These are phyloP conservation scores for Hyphopichia burtonii DNA, from an alignment of 1,139 yeast species.

Conservation along the genomic window DNA sequence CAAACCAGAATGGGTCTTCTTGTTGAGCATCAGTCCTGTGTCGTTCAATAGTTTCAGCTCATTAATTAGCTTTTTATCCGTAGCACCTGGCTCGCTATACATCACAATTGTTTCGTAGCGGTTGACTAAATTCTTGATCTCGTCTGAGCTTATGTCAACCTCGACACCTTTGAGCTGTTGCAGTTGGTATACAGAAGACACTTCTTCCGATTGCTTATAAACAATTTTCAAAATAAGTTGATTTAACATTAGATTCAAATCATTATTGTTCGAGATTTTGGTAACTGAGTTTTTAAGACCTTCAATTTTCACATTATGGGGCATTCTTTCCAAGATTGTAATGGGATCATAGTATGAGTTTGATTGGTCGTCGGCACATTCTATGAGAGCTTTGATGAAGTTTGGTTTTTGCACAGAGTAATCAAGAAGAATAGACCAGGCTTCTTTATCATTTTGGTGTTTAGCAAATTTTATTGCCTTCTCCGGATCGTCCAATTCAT, in stretches of 20 bases:
- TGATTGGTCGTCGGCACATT: conserved; percentile 59
- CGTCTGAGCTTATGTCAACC: conserved; percentile 26
- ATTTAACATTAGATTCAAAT: conserved; percentile 56
- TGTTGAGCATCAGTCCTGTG: background rate
- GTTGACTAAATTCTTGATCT: conserved; percentile 13
- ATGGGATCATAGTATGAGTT: conserved; percentile 61
- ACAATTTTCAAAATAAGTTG: conserved; percentile 62
- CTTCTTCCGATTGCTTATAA: conserved; percentile 52
- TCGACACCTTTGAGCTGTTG: conserved; percentile 45
- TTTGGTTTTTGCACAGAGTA: conserved; percentile 71
- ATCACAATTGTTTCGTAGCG: conserved; percentile 25
- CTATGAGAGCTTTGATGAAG: conserved; percentile 72
- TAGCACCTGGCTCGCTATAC: conserved; percentile 6
- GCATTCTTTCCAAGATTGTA: conserved; percentile 63
- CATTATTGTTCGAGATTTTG: conserved; percentile 65
- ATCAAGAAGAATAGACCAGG: conserved; percentile 75
- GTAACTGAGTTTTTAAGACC: conserved; percentile 64
- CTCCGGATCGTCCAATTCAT: conserved; percentile 73
- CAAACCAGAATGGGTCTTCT: conserved; percentile 3
- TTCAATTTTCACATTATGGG: conserved; percentile 58
- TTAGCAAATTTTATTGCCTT: conserved; percentile 82
- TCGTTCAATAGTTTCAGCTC: conserved; percentile 1
- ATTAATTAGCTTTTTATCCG: background rate
- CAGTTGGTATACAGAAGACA: conserved; percentile 35
- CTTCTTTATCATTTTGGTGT: conserved; percentile 65